Evolutionary conservation across 768 basidiomycete species (phyloP).

Genomic region (Amanita rubescens): DNA sequence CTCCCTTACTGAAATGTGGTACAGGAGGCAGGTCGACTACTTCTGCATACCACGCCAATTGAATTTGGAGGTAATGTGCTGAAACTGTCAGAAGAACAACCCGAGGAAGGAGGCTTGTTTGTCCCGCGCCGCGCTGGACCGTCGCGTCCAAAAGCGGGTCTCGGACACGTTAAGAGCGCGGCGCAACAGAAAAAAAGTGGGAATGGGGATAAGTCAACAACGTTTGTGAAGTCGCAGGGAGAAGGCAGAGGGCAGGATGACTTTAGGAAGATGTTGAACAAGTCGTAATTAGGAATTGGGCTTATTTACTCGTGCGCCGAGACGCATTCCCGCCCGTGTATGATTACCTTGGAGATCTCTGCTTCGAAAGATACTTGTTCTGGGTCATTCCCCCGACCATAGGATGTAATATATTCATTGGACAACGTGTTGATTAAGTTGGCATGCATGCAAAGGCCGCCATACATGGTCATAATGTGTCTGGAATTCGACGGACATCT

Average conservation of each 20-base stretch:
- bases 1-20: background rate
- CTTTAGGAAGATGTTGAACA: constrained; percentile 73
- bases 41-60: constrained; percentile 67
- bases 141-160: constrained; percentile 64
- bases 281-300: constrained; percentile 1
- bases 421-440: too few relatives aligned
- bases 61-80: constrained; percentile 58
- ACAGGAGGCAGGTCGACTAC: constrained; percentile 78
- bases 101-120: constrained; percentile 36
- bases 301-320: too few relatives aligned
- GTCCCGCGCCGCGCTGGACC: constrained; percentile 54
- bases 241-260: constrained; percentile 66
- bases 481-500: background rate
- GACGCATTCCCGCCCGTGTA: too few relatives aligned
- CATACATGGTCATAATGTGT: too few relatives aligned
- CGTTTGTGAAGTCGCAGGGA: constrained; percentile 11
- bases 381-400: too few relatives aligned
- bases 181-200: constrained; percentile 11
- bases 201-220: constrained; percentile 8
- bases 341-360: too few relatives aligned
- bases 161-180: constrained; percentile 49
- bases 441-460: too few relatives aligned
- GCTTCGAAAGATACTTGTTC: too few relatives aligned
- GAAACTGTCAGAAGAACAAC: constrained; percentile 47
- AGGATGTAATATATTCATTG: too few relatives aligned